Percentiles rank a stretch among this genome's conserved stretches.
phyloP scores from a whole-genome alignment of 805 yeast genomes.

The Candida railenensis region DNA sequence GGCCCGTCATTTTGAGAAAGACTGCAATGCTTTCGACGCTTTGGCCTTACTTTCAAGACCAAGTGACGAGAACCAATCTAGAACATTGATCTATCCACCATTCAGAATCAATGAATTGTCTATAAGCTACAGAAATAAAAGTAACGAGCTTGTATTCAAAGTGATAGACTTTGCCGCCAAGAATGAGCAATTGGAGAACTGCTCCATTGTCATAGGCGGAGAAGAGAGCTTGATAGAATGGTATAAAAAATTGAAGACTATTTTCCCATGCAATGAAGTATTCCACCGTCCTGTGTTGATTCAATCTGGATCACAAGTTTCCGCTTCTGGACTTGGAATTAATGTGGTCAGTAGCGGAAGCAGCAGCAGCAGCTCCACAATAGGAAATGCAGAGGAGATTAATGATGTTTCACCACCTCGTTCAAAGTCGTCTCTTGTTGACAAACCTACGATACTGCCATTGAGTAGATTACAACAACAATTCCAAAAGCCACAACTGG shows the following conservation, averaged over 20 bases:
- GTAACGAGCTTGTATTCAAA: slow-evolving; percentile 2
- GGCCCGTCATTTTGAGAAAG: slow-evolving; percentile 8
- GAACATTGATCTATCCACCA: slow-evolving; percentile 42
- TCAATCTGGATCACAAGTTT: background rate
- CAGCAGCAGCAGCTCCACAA: slow-evolving; percentile 5
- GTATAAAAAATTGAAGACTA: slow-evolving; percentile 27
- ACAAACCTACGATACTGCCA: slow-evolving; percentile 5
- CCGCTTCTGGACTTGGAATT: slow-evolving; percentile 34
- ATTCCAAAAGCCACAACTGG: slow-evolving; percentile 1
- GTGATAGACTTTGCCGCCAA: slow-evolving; percentile 15
- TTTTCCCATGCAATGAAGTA: slow-evolving; percentile 30
- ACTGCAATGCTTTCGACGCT: slow-evolving; percentile 24
- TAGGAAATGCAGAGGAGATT: background rate
- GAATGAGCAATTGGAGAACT: background rate
- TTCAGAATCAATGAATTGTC: slow-evolving; percentile 38
- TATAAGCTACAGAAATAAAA: slow-evolving; percentile 14
- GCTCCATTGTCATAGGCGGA: slow-evolving; percentile 3
- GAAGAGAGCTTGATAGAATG: slow-evolving; percentile 22
- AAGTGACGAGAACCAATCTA: slow-evolving; percentile 12
- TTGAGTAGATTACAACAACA: slow-evolving; percentile 3
- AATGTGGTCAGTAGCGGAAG: slow-evolving; percentile 14
- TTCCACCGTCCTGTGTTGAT: slow-evolving; percentile 9
- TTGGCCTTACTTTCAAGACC: slow-evolving; percentile 34
- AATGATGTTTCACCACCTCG: background rate
- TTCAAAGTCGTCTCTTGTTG: slow-evolving; percentile 1